Conservation (phyloP, 2,329 filamentous ascomycete species). For the Atkinsonella texensis region DNA sequence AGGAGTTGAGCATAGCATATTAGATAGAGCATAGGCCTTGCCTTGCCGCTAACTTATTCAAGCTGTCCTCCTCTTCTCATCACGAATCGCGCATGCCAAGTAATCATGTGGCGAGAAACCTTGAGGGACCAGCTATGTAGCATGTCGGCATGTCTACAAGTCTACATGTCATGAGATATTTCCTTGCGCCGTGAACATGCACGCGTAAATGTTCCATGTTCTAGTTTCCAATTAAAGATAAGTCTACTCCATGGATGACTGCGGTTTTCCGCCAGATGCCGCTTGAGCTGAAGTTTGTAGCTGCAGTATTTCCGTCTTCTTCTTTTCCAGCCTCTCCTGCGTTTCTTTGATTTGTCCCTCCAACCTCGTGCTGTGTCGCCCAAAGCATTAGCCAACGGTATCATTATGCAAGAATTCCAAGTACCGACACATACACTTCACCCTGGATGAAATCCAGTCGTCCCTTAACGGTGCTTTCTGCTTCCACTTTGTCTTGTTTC, state of each 20-base stretch:
- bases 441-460: conserved; percentile 85
- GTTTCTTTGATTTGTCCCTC: conserved; percentile 43
- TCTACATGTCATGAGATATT: background rate
- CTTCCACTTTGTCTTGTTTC: conserved; percentile 89
- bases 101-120: background rate
- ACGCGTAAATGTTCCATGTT: no score
- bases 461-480: conserved; percentile 80
- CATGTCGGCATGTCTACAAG: no score
- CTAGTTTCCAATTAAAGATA: background rate
- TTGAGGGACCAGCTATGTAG: no score
- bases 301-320: conserved; percentile 48
- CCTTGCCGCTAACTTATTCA: no score
- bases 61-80: background rate
- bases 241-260: conserved; percentile 13
- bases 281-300: conserved; percentile 38
- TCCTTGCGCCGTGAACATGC: background rate
- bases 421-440: conserved; percentile 60
- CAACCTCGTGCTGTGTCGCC: conserved; percentile 21
- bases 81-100: background rate
- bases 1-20: no score
- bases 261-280: conserved; percentile 20
- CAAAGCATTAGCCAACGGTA: conserved; percentile 8
- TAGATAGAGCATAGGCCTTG: no score
- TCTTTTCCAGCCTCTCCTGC: conserved; percentile 44
- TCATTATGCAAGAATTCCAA: background rate